Evolutionary conservation across 2,329 filamentous ascomycete species (phyloP).

Genomic region (Fonsecaea pedrosoi): DNA sequence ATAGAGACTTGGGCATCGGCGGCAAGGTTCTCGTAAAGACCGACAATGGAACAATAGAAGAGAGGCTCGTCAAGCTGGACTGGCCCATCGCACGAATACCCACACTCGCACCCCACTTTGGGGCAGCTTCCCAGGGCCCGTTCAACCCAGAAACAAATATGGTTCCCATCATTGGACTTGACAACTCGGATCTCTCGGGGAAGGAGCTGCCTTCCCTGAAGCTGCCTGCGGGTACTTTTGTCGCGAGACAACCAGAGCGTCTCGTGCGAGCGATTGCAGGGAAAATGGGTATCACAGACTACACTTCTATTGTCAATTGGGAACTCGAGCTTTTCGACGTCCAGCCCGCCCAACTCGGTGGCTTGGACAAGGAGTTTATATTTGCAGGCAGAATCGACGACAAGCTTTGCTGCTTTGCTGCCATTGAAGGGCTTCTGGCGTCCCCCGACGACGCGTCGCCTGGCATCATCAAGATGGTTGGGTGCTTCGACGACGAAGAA

Average conservation of each 20-base stretch:
- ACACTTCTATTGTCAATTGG: slow-evolving; percentile 86
- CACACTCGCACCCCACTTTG: slow-evolving; percentile 92
- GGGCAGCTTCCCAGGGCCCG: slow-evolving; percentile 68
- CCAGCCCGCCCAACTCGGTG: slow-evolving; percentile 82
- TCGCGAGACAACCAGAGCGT: slow-evolving; percentile 80
- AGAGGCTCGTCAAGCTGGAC: slow-evolving; percentile 84
- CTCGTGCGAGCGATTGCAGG: slow-evolving; percentile 82
- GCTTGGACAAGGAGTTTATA: slow-evolving; percentile 90
- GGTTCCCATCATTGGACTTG: slow-evolving; percentile 90
- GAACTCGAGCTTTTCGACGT: slow-evolving; percentile 94
- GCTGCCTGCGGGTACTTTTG: slow-evolving; percentile 69
- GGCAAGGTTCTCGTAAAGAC: slow-evolving; percentile 82
- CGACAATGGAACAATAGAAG: slow-evolving; percentile 74
- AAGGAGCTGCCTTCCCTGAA: slow-evolving; percentile 36
- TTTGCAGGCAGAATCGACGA: slow-evolving; percentile 95
- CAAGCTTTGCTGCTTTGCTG: slow-evolving; percentile 95
- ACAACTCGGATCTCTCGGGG: slow-evolving; percentile 67
- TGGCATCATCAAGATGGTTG: slow-evolving; percentile 82
- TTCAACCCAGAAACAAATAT: slow-evolving; percentile 92
- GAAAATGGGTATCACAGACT: slow-evolving; percentile 75
- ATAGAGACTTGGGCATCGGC: slow-evolving; percentile 88
- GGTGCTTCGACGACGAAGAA: slow-evolving; percentile 97
- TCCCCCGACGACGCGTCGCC: slow-evolving; percentile 60
- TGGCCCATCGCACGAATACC: slow-evolving; percentile 95
- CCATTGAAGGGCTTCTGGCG: slow-evolving; percentile 80